Evolutionary conservation across 495 filamentous ascomycete species (phyloP).

Genomic region (Penicillium dipodomyicola): DNA sequence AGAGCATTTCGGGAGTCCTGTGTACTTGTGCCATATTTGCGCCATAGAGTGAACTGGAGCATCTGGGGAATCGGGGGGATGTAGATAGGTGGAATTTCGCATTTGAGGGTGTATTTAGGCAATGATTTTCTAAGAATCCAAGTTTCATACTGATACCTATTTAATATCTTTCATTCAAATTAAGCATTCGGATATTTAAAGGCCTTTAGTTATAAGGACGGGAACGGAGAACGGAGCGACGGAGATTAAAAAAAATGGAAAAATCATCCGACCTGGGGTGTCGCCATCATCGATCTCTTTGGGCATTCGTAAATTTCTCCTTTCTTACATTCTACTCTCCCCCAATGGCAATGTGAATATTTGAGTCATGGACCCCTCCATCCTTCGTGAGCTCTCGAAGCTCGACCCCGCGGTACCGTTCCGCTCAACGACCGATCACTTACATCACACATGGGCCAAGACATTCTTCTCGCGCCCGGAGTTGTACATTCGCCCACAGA

Average conservation of each 20-base stretch:
- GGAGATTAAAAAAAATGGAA: slow-evolving; percentile 6
- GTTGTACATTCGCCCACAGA: slow-evolving; percentile 80
- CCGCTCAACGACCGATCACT: slow-evolving; percentile 64
- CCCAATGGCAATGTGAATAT: slow-evolving; percentile 10
- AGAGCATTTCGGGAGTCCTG: slow-evolving; percentile 25
- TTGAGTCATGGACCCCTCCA: slow-evolving; percentile 45
- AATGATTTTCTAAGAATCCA: background rate
- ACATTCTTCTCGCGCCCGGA: slow-evolving; percentile 86
- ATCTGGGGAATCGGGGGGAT: slow-evolving; percentile 31
- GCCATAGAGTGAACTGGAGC: slow-evolving; percentile 31
- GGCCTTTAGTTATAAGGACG: background rate
- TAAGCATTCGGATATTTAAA: background rate
- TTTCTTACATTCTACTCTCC: background rate
- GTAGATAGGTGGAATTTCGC: slow-evolving; percentile 20
- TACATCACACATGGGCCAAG: slow-evolving; percentile 94
- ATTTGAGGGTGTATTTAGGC: slow-evolving; percentile 14
- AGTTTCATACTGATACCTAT: background rate
- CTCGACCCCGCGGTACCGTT: slow-evolving; percentile 67
- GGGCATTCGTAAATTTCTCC: background rate
- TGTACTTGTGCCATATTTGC: slow-evolving; percentile 18
- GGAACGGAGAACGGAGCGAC: background rate
- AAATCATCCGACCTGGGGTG: slow-evolving; percentile 7
- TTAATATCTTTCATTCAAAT: background rate
- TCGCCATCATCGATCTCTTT: slow-evolving; percentile 18
- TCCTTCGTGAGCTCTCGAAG: slow-evolving; percentile 52